A percentile compares a stretch with the other conserved stretches of the same genome.
phyloP scores from a whole-genome alignment of 306 rosid species.

The Cicer cuneatum region DNA sequence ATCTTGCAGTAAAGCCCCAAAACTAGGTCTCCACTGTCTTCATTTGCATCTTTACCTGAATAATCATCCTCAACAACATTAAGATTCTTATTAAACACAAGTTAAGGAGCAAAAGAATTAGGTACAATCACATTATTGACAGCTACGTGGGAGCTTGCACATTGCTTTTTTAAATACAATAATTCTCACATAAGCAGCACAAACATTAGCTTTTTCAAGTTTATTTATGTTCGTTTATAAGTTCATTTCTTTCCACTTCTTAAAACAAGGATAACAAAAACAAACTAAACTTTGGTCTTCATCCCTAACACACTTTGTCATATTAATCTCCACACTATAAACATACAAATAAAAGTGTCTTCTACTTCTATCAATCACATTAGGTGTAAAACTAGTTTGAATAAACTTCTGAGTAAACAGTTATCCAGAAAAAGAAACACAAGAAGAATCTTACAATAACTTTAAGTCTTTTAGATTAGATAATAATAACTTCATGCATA shows the following conservation, averaged over 20 bases:
- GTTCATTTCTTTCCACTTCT: not conserved
- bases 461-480: not conserved
- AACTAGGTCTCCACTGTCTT: constrained; percentile 66
- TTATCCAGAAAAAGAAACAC: not conserved
- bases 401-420: not conserved
- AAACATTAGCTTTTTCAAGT: constrained; percentile 1
- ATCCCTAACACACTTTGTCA: not conserved
- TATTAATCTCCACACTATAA: not conserved
- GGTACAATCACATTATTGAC: constrained; percentile 34
- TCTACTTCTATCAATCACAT: not conserved
- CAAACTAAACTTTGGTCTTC: not conserved
- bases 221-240: not conserved
- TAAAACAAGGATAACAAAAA: not conserved
- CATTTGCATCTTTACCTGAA: constrained; percentile 65
- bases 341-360: not conserved
- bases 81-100: constrained; percentile 69
- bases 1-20: constrained; percentile 90
- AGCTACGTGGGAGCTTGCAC: not conserved
- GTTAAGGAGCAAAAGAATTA: constrained; percentile 44
- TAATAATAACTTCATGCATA: not conserved
- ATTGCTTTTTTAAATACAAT: not conserved
- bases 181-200: constrained; percentile 20
- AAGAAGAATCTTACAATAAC: not conserved
- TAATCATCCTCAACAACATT: constrained; percentile 84
- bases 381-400: not conserved